Evolutionary conservation across 2,329 filamentous ascomycete genomes (phyloP), one percentile per base, ranked within the genome.

Genomic region (Falciphora oryzae): DNA sequence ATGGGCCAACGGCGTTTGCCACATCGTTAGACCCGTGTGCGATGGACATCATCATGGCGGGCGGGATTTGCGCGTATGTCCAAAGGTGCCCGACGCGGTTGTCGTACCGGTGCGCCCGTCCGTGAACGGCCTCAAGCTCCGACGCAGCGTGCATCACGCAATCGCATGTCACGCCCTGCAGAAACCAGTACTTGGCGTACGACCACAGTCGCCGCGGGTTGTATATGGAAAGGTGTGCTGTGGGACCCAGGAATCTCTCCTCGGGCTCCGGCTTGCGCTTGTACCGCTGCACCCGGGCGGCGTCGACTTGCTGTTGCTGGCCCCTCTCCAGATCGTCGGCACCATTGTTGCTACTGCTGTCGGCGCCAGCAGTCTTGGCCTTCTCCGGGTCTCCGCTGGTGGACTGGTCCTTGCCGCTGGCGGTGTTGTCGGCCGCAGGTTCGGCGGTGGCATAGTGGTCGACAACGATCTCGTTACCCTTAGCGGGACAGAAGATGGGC

Each of bases 41-140:
- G 65, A 79, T 77, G 27, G 76, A 78, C 57, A 50, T 50, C 68
- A 77, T 75, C 67, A 77, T 76, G 56, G 77, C 76, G 7, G 73
- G 74, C 63, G 73, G 70, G 14, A 79, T 75, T 69, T 79, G 77
- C 59, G 73, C 75, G 68, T 76, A 81, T 1, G 79, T 80, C 75
- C 76, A 81, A 62, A 80, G 72, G 70, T 82, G 78, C 69, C 81
- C 80, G 18, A 80, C 78, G 5, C 75, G 73, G 65, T 77, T 77
- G 68, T 81, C 79, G 67, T 81, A 81, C 7, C 72, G 71, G 50
- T 75, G 73, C 11, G 79, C 79, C 75, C 76, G 25, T 28, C 57
- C 62, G 57, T 59, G 57, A 1, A 63, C 35, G n/a, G 11, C n/a
- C 18, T n/a, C 64, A 3, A 62, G 60, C 29, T 58, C 57, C 59